Percentiles rank a stretch among this genome's conserved stretches.
Conservation (phyloP, 306 rosid species). For the Delonix regia region DNA sequence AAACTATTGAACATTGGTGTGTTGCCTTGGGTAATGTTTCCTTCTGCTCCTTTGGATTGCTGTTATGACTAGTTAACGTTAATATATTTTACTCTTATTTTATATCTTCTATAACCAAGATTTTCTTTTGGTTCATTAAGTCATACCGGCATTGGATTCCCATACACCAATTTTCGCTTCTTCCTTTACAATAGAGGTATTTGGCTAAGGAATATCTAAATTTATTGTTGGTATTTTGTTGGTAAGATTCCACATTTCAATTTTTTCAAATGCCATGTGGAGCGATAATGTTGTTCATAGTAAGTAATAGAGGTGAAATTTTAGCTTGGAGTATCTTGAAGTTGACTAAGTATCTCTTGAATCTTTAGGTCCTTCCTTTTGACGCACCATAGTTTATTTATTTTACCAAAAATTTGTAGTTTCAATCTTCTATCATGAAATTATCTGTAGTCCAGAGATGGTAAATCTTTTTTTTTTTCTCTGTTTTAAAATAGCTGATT, state of each 20-base stretch:
- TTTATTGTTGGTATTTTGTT: background rate
- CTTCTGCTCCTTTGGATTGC: slow-evolving; percentile 37
- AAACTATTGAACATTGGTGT: slow-evolving; percentile 68
- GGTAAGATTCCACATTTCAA: background rate
- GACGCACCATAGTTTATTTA: background rate
- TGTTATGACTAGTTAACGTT: slow-evolving; percentile 14
- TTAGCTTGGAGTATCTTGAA: background rate
- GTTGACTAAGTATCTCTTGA: background rate
- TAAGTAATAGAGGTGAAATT: background rate
- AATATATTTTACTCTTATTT: slow-evolving; percentile 22
- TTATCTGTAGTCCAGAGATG: slow-evolving; percentile 27
- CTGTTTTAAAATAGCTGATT: slow-evolving; percentile 67
- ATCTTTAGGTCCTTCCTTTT: slow-evolving; percentile 9
- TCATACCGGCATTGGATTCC: slow-evolving; percentile 89
- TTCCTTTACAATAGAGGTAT: slow-evolving; percentile 97
- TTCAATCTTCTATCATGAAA: background rate
- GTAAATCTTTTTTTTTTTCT: background rate
- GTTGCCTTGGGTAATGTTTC: slow-evolving; percentile 95
- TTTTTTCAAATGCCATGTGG: background rate
- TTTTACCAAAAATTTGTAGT: too few species aligned
- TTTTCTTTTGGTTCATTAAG: slow-evolving; percentile 53
- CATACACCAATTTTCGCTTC: slow-evolving; percentile 93
- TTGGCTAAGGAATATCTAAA: background rate
- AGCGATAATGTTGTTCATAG: background rate
- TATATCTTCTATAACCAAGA: slow-evolving; percentile 20